Base-by-base conservation (phyloP, 2,329 filamentous ascomycete species). In the Fusarium sulawesiense region DNA sequence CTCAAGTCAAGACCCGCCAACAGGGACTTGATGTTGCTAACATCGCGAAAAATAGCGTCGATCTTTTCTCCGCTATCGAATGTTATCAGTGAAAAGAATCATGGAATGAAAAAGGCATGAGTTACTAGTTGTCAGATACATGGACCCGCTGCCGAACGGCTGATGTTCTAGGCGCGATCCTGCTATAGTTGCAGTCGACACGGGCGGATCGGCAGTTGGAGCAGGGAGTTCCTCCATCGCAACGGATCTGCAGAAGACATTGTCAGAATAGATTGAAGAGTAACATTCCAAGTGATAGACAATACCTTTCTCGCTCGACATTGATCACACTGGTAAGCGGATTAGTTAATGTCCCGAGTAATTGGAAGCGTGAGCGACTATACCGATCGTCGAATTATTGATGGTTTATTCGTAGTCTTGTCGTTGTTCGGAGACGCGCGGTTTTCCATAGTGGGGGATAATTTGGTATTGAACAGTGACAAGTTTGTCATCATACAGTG, bases 81-180 rank as follows among this genome's bases (percentile, higher is more conserved):
- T 21, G 9, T 1, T 2, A 14, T 46, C 27, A 48, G 10, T 1
- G 3, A 0, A 10, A 10, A 4, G 8, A 2, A 7, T 8, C 11
- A 1, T 4, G 3, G 4, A 21, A 3, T 9, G 1, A 12, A 27
- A 2, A 12, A 6, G 34, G 7, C 16, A 25, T 3, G 6, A 67
- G 75, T 69, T 30, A 81, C 80, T 81, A 81, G 68, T 80, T 66
- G 41, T 77, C 70, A 6, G 80, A 81, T 27, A 82, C 77, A 41
- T 80, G 58, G 4, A 80, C 75, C 40, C 80, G 76, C 53, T 80
- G 79, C 59, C 76, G 78, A 1, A 76, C 37, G 20, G 72, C 20
- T 40, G 72, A 49, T 40, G 70, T 46, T 34, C 70, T 75, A 6
- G 76, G 61, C 7, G 75, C 60, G 18, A 80, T 61, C 2, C 69